A percentile compares a stretch with the other conserved stretches of the same genome.
Evolutionary conservation across 2,329 filamentous ascomycete genomes (phyloP).

Genomic region (Neurospora sp.): DNA sequence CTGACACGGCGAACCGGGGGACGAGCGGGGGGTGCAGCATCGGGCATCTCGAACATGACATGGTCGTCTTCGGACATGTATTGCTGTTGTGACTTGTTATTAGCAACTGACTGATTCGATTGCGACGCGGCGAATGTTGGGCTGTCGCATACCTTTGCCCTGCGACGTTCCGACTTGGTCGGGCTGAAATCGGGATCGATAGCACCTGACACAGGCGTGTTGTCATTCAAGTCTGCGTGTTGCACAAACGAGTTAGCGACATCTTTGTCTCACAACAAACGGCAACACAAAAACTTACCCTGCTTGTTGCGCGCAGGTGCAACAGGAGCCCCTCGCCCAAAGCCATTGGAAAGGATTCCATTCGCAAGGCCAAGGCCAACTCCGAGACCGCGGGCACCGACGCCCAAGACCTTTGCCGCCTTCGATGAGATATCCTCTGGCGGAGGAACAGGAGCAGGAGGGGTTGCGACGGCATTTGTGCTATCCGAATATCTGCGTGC

Average conservation of each 20-base stretch:
- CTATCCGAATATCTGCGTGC: constrained; percentile 64
- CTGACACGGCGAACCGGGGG: constrained; percentile 51
- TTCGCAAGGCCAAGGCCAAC: constrained; percentile 10
- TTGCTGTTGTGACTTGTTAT: constrained; percentile 46
- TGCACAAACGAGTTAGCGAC: constrained; percentile 9
- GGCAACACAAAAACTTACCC: constrained; percentile 17
- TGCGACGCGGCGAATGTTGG: background rate
- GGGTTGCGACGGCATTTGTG: constrained; percentile 52
- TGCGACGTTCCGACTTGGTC: constrained; percentile 37
- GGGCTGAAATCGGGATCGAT: constrained; percentile 30
- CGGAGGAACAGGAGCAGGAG: constrained; percentile 27
- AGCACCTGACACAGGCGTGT: constrained; percentile 18
- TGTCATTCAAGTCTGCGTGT: background rate
- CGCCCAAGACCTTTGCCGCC: constrained; percentile 67
- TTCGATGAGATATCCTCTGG: constrained; percentile 65
- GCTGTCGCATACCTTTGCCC: constrained; percentile 31
- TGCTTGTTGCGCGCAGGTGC: constrained; percentile 32
- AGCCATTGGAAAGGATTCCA: background rate
- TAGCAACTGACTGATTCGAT: constrained; percentile 20
- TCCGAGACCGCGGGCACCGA: constrained; percentile 24
- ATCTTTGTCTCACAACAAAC: background rate
- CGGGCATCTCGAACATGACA: constrained; percentile 44
- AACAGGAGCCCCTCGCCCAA: constrained; percentile 24
- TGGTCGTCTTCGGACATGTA: constrained; percentile 55
- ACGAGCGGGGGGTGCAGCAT: constrained; percentile 34